Evolutionary conservation across 2,329 filamentous ascomycete species (phyloP).

Genomic region (Sporothrix brunneoviolacea): DNA sequence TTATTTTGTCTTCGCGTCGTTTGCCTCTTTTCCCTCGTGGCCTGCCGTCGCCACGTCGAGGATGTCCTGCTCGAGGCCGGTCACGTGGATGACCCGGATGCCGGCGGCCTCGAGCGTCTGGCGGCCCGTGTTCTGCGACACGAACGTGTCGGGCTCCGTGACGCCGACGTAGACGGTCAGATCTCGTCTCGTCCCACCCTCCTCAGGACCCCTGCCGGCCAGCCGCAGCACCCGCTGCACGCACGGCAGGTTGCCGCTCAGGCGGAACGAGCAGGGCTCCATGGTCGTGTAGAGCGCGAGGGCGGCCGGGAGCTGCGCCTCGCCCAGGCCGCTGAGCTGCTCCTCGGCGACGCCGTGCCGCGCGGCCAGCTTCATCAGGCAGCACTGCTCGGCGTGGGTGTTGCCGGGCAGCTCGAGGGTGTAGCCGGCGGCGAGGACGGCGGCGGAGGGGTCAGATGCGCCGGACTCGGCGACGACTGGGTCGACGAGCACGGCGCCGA

Average conservation of each 20-base stretch:
- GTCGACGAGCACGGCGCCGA: conserved; percentile 80
- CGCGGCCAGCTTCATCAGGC: conserved; percentile 64
- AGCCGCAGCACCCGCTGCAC: conserved; percentile 69
- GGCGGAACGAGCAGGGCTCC: conserved; percentile 70
- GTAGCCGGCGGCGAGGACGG: conserved; percentile 45
- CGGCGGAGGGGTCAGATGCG: conserved; percentile 39
- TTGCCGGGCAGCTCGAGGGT: conserved; percentile 87
- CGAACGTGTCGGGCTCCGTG: conserved; percentile 83
- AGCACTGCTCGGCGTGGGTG: conserved; percentile 94
- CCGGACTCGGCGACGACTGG: too few relatives aligned
- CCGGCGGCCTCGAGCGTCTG: conserved; percentile 63
- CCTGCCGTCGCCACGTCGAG: conserved; percentile 76
- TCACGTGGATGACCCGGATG: conserved; percentile 64
- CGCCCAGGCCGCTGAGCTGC: conserved; percentile 43
- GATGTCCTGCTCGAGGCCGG: conserved; percentile 75
- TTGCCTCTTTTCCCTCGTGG: conserved; percentile 39
- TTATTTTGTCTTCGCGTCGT: too few relatives aligned
- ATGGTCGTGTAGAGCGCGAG: conserved; percentile 83
- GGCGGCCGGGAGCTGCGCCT: conserved; percentile 27
- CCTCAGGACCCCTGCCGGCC: conserved; percentile 45
- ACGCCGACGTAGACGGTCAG: conserved; percentile 77
- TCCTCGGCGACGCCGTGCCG: conserved; percentile 46
- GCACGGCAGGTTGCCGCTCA: conserved; percentile 70
- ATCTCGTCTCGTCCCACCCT: too few relatives aligned
- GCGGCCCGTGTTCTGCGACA: conserved; percentile 71